phyloP scores from a whole-genome alignment of 2,329 filamentous ascomycete species.

The Dothistroma pini region DNA sequence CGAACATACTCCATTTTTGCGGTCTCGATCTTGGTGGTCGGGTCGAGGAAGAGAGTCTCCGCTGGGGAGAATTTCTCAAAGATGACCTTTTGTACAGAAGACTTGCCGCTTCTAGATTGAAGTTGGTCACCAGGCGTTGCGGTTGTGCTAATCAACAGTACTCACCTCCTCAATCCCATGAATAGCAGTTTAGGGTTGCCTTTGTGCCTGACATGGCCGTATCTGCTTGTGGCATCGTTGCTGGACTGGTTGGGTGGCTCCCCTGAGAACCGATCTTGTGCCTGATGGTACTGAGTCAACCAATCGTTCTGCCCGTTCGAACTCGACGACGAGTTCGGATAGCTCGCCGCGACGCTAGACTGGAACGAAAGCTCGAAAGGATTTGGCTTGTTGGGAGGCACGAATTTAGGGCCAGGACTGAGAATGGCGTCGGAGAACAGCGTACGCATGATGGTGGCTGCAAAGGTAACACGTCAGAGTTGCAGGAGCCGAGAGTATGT shows the following conservation, averaged over 20 bases:
- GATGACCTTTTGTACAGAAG: constrained; percentile 97
- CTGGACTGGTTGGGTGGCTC: constrained; percentile 14
- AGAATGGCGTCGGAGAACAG: constrained; percentile 35
- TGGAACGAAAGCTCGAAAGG: constrained; percentile 32
- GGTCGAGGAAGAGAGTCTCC: constrained; percentile 93
- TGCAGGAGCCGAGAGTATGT: not conserved
- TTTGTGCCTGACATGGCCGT: constrained; percentile 25
- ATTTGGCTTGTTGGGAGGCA: constrained; percentile 24
- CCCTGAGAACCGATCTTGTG: constrained; percentile 23
- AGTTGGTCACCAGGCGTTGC: constrained; percentile 8
- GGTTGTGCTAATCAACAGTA: not conserved
- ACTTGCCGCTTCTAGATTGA: constrained; percentile 79
- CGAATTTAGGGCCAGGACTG: constrained; percentile 27
- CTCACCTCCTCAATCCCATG: constrained; percentile 89
- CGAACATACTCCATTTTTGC: constrained; percentile 81
- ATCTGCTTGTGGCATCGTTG: constrained; percentile 12
- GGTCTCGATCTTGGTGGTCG: constrained; percentile 89
- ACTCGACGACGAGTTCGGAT: constrained; percentile 27
- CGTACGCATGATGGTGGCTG: constrained; percentile 31
- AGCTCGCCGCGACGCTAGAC: constrained; percentile 23
- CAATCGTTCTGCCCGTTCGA: constrained; percentile 28
- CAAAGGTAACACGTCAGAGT: constrained; percentile 14
- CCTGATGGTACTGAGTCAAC: constrained; percentile 31
- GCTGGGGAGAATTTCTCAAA: constrained; percentile 96
- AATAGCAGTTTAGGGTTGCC: constrained; percentile 70